Evolutionary conservation across 2,329 filamentous ascomycete genomes (phyloP), one percentile per base, ranked within the genome.

Genomic region (Magnaporthiopsis poae): DNA sequence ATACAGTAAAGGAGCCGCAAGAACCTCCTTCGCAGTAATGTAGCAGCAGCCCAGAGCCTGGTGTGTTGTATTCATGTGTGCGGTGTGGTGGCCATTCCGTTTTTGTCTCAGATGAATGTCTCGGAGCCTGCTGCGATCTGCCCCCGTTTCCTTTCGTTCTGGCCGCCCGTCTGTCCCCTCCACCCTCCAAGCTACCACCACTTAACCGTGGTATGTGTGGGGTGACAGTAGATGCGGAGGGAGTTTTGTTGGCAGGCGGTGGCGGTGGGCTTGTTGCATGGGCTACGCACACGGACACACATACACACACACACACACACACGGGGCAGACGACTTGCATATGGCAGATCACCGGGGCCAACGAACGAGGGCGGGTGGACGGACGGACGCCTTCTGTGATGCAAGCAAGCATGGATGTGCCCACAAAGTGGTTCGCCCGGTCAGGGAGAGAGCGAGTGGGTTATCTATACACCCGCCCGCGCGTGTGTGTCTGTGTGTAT

Each of bases 61-160:
- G 61, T 39, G 33, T 36, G 61, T 39, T 3, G 31, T 62, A 13
- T 25, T 1, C 35, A 3, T 62, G 13, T 21, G 5, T 39, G 31
- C 31, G 61, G 60, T 61, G 60, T 61, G 60, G 31, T 15, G 60
- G 13, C 27, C 4, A 29, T 29, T 29, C 59, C 60, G 25, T 31
- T 7, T 15, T 29, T 29, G 60, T 33, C 60, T 61, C 60, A 25
- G 21, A 62, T 62, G 61, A n/a, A 62, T 62, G 61, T 62, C 61
- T 62, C 61, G 61, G 29, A 62, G 61, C 9, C 21, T 36, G 21
- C 61, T 31, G 31, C 35, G 9, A 29, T 61, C 27, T 61, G 25
- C 29, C 35, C 31, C 35, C 31, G 25, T 29, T 29, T 29, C 21
- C 18, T 18, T 36, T 35, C 61, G 29, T 12, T 62, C 61, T 36